Evolutionary conservation across 2,329 filamentous ascomycete species (phyloP).

Genomic region (Dactylella cylindrospora): DNA sequence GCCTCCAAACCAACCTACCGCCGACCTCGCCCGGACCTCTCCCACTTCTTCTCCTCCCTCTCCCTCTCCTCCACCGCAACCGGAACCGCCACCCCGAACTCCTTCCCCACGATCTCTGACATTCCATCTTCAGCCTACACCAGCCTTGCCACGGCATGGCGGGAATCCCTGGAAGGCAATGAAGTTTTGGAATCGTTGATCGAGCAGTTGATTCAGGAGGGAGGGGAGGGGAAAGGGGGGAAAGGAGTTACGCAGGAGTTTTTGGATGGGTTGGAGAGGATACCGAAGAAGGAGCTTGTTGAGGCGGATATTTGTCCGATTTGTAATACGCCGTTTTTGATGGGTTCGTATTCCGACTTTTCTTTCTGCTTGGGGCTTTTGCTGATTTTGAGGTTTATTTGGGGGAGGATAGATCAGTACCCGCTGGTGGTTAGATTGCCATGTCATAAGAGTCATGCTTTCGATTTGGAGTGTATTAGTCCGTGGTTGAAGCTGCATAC

Average conservation of each 20-base stretch:
- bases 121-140: conserved; percentile 25
- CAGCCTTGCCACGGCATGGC: conserved; percentile 34
- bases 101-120: background rate
- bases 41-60: conserved; percentile 46
- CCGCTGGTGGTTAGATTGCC: conserved; percentile 47
- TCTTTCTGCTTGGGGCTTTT: background rate
- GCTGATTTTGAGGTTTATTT: background rate
- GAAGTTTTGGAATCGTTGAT: conserved; percentile 43
- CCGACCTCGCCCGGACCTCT: conserved; percentile 45
- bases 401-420: conserved; percentile 38
- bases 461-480: conserved; percentile 48
- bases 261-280: conserved; percentile 46
- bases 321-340: conserved; percentile 46
- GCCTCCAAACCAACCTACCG: conserved; percentile 18
- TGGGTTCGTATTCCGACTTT: conserved; percentile 30
- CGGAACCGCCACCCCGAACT: background rate
- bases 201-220: conserved; percentile 45
- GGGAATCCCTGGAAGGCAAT: conserved; percentile 19
- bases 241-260: conserved; percentile 46
- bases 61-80: background rate
- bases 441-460: conserved; percentile 46
- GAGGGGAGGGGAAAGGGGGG: conserved; percentile 11
- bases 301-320: conserved; percentile 48
- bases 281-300: conserved; percentile 46
- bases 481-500: conserved; percentile 48